phyloP scores from a whole-genome alignment of 2,329 filamentous ascomycete genomes.

The Neonectria faginata region DNA sequence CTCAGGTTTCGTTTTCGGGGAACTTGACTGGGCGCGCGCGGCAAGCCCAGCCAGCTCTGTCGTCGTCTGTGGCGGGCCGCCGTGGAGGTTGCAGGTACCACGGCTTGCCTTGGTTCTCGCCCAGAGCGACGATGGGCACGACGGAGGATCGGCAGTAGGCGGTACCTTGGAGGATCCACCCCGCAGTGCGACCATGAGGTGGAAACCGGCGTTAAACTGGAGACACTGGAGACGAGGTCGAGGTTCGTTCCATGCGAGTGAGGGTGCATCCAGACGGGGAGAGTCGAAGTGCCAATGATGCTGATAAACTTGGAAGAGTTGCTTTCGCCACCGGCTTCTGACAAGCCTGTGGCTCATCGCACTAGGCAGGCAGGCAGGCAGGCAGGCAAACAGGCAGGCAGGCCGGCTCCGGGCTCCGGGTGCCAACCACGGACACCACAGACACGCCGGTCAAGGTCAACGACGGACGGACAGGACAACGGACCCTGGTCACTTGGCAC shows the following conservation, averaged over 20 bases:
- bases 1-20: no score
- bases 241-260: neutral
- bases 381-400: no score
- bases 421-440: neutral
- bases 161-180: neutral
- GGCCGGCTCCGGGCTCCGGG: neutral
- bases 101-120: neutral
- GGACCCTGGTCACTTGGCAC: constrained; percentile 13
- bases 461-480: neutral
- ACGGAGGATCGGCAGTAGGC: neutral
- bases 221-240: neutral
- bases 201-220: neutral
- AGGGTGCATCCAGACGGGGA: neutral
- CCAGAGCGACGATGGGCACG: neutral
- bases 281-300: neutral
- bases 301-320: neutral
- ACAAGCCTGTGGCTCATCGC: constrained; percentile 2
- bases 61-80: neutral
- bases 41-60: neutral
- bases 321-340: constrained; percentile 2
- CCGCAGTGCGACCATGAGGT: neutral
- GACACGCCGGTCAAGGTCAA: neutral
- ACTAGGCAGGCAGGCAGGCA: neutral
- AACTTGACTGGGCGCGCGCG: no score
- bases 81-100: neutral